Evolutionary conservation across 306 rosid genomes (phyloP).

Genomic region (Glycine latifolia): DNA sequence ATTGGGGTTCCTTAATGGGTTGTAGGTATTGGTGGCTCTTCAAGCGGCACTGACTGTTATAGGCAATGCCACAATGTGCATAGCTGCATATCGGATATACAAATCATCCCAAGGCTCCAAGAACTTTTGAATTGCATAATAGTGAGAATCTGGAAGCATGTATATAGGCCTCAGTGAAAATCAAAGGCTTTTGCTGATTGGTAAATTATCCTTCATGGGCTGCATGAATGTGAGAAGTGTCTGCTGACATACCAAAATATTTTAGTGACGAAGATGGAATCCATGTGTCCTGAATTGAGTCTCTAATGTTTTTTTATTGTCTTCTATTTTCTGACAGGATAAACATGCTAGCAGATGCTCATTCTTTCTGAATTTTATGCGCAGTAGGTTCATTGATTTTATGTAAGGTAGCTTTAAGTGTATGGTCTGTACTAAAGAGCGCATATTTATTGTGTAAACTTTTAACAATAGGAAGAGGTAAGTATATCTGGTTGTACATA

Average conservation of each 20-base stretch:
- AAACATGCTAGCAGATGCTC: conserved; percentile 31
- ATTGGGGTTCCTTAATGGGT: conserved; percentile 42
- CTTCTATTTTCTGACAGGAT: conserved; percentile 27
- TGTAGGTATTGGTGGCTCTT: conserved; percentile 94
- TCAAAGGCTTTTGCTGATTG: conserved; percentile 41
- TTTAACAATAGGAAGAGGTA: background rate
- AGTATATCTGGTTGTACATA: background rate
- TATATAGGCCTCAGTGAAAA: background rate
- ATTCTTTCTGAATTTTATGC: conserved; percentile 17
- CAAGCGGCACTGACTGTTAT: conserved; percentile 89
- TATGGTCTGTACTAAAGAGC: conserved; percentile 13
- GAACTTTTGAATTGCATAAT: conserved; percentile 53
- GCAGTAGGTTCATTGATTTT: background rate
- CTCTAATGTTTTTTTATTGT: no score
- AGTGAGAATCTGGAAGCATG: conserved; percentile 1
- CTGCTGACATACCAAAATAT: background rate
- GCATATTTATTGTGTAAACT: no score
- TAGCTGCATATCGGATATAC: conserved; percentile 88
- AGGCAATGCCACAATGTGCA: conserved; percentile 90
- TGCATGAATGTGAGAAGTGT: conserved; percentile 29
- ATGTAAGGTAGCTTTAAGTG: background rate
- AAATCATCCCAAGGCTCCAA: conserved; percentile 74
- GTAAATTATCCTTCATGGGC: conserved; percentile 35
- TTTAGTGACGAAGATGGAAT: background rate
- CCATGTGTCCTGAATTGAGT: background rate